phyloP scores from a whole-genome alignment of 1,139 yeast species.

The Saccharomyces hybrid region DNA sequence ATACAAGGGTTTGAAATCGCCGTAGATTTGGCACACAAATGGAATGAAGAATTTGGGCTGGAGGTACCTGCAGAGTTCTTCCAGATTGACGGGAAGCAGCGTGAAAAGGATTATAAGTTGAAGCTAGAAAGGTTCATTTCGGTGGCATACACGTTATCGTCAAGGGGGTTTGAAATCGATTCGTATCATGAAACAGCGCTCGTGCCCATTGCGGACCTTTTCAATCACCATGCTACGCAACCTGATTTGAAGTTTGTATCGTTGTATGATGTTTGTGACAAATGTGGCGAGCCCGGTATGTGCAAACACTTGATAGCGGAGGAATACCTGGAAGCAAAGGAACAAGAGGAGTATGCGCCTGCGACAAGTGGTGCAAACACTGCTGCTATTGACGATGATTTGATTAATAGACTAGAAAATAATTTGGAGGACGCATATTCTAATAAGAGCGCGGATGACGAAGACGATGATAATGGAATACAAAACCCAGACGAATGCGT shows the following conservation, averaged over 20 bases:
- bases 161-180: constrained; percentile 79
- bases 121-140: constrained; percentile 43
- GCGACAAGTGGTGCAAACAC: constrained; percentile 30
- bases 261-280: constrained; percentile 58
- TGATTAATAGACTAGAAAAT: constrained; percentile 17
- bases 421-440: constrained; percentile 11
- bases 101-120: constrained; percentile 11
- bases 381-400: constrained; percentile 29
- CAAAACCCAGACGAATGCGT: constrained; percentile 43
- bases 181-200: constrained; percentile 63
- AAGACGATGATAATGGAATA: constrained; percentile 18
- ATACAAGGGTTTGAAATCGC: constrained; percentile 47
- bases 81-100: constrained; percentile 15
- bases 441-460: constrained; percentile 17
- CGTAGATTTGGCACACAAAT: constrained; percentile 41
- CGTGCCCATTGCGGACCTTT: constrained; percentile 88
- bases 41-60: constrained; percentile 30
- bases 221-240: constrained; percentile 54
- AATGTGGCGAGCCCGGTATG: constrained; percentile 59
- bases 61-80: constrained; percentile 36
- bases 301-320: constrained; percentile 42
- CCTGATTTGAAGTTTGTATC: constrained; percentile 73
- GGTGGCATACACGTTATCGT: constrained; percentile 52
- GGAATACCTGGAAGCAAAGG: constrained; percentile 14
- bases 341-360: constrained; percentile 20